These are phyloP conservation scores for Triticum aestivum DNA, from an alignment of 176 grass and related monocot species.

Conservation along the genomic window IWGSC_CS_RefSeq_v2.1 NC_057812.1:109102410-109102909, in stretches of 20 bases:
- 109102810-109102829: not conserved
- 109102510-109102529: conserved; percentile 63
- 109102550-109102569: conserved; percentile 61
- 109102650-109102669: not conserved
- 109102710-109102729: not conserved
- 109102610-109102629: conserved; percentile 28
- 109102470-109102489: conserved; percentile 88
- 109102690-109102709: not conserved
- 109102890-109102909: not conserved
- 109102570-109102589: conserved; percentile 80
- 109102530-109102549: conserved; percentile 57
- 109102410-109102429: conserved; percentile 86
- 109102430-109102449: conserved; percentile 54
- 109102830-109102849: not conserved
- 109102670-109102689: conserved; percentile 1
- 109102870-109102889: not conserved
- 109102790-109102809: not conserved
- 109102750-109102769: not conserved
- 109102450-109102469: conserved; percentile 78
- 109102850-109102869: not conserved
- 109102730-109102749: not conserved
- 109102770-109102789: not conserved
- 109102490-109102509: conserved; percentile 67
- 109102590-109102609: conserved; percentile 56
- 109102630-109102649: conserved; percentile 10